Evolutionary conservation across 1,284 basidiomycete species (phyloP), one percentile per base, ranked within the genome.

Genomic region (Sutorius eximius): DNA sequence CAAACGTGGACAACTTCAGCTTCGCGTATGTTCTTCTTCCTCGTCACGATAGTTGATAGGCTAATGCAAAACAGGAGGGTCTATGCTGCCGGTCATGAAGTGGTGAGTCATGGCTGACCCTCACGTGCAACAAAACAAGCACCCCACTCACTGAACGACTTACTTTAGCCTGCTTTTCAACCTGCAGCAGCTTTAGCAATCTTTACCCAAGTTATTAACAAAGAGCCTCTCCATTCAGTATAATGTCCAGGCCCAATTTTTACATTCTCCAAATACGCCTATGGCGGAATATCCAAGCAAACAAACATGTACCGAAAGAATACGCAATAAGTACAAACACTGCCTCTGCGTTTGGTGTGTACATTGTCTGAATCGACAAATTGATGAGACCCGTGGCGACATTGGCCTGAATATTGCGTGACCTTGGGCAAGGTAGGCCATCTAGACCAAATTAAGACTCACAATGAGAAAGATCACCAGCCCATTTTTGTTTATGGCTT

Each of bases 341-440:
- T 1, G 92, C 86, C 36, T 73, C 64, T 24, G 55, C 51, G 53
- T 87, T 76, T 0, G 79, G 72, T 13, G 80, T 78, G 65, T 95
- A 93, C 85, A 98, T 95, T 5, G 94, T 98, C 61, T 77, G 72
- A 59, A 95, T 79, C 1, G 81, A 78, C 20, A 98, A 64, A 69
- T 98, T 99, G 58, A 97, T 77, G 16, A 91, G 59, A 0, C 96
- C 96, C 0, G 96, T 99, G 27, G 84, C 70, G 0, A 97, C 70
- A 69, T 99, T 99, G 0, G 94, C 91, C 90, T 94, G 61, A 1
- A 41, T 6, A 10, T 37, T 50, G 5, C 15, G 36, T 36, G 45
- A 13, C 53, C 34, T 59, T 22, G 55, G 37, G 33, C 18, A 18
- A 24, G n/a, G 43, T 2, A 29, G 11, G 2, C 15, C 0, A 16